phyloP scores from a whole-genome alignment of 768 basidiomycete genomes.

The Hygrophorus pudorinus region DNA sequence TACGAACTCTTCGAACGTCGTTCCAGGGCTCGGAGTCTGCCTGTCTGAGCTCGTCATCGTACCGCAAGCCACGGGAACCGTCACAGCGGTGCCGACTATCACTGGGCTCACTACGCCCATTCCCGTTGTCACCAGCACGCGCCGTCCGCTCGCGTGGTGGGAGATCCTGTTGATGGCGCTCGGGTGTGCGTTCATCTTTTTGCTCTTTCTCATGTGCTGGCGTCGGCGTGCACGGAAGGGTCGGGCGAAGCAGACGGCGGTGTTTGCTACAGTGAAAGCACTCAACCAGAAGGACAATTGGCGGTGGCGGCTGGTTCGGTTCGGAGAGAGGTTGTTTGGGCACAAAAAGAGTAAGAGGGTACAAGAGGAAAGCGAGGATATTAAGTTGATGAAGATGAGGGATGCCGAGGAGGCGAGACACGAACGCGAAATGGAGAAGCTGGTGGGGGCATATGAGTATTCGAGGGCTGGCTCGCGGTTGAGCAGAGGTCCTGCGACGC shows the following conservation, averaged over 20 bases:
- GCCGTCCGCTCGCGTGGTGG: slow-evolving; percentile 60
- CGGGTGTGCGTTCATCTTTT: slow-evolving; percentile 70
- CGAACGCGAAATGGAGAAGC: slow-evolving; percentile 39
- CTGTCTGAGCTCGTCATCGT: slow-evolving; percentile 63
- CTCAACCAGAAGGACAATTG: slow-evolving; percentile 40
- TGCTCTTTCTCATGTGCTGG: slow-evolving; percentile 58
- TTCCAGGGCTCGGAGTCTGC: slow-evolving; percentile 69
- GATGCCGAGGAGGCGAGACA: slow-evolving; percentile 42
- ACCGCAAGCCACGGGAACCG: slow-evolving; percentile 35
- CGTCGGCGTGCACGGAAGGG: slow-evolving; percentile 60
- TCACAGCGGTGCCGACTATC: slow-evolving; percentile 40
- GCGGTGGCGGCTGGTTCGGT: slow-evolving; percentile 44
- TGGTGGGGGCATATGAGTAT: slow-evolving; percentile 40
- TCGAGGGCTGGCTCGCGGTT: slow-evolving; percentile 29
- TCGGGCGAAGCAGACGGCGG: slow-evolving; percentile 55
- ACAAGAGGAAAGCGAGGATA: slow-evolving; percentile 29
- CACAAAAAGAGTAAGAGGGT: slow-evolving; percentile 17
- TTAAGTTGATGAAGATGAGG: slow-evolving; percentile 39
- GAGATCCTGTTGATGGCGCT: slow-evolving; percentile 77
- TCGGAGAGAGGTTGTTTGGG: slow-evolving; percentile 53
- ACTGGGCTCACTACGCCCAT: slow-evolving; percentile 51
- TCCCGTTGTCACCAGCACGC: slow-evolving; percentile 15
- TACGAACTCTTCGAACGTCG: slow-evolving; percentile 38
- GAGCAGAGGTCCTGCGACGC: slow-evolving; percentile 30
- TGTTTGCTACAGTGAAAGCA: slow-evolving; percentile 52